These are phyloP conservation scores for Solanum tarapatanum DNA, from an alignment of 257 asterid genomes.

Conservation along the genomic window DNA sequence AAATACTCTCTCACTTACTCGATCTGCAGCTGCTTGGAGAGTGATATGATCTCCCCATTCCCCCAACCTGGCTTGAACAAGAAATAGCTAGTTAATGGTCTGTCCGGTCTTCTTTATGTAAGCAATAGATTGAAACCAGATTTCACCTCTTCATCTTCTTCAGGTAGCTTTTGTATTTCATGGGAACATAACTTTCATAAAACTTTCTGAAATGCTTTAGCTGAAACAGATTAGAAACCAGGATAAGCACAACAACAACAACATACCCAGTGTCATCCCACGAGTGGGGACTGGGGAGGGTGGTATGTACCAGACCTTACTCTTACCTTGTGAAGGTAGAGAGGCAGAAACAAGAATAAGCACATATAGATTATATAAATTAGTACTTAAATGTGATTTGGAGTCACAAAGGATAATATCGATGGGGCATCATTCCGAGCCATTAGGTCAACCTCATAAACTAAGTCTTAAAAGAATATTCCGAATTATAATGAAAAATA, in stretches of 20 bases:
- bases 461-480: background rate
- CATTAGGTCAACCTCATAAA: background rate
- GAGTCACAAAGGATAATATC: background rate
- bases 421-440: background rate
- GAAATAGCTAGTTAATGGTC: constrained; percentile 9
- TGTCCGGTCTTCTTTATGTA: background rate
- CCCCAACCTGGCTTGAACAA: constrained; percentile 39
- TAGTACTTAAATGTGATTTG: background rate
- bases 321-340: background rate
- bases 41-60: constrained; percentile 99
- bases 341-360: background rate
- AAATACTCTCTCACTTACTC: constrained; percentile 35
- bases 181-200: constrained; percentile 88
- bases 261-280: background rate
- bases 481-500: background rate
- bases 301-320: background rate
- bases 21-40: constrained; percentile 96
- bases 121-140: background rate
- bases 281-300: background rate
- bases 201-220: constrained; percentile 57
- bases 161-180: constrained; percentile 70
- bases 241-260: background rate
- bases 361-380: background rate
- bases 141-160: constrained; percentile 75
- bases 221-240: constrained; percentile 34